phyloP scores from a whole-genome alignment of 106 monocot genomes.

The Dioscorea zingiberensis region DNA sequence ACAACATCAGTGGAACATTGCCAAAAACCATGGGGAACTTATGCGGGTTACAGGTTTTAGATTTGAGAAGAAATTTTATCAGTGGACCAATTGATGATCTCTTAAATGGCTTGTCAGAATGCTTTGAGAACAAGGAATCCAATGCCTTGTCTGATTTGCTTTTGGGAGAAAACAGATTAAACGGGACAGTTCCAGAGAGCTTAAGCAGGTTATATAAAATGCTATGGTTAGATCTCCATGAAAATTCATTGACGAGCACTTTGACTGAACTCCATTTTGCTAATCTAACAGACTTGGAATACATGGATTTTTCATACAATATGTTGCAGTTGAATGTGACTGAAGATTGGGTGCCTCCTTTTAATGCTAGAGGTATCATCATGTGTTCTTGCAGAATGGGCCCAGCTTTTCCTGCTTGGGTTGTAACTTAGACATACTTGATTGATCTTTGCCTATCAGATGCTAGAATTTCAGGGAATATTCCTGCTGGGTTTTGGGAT shows the following conservation, averaged over 20 bases:
- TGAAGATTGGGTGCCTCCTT: conserved; percentile 12
- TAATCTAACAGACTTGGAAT: neutral
- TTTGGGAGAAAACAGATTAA: conserved; percentile 8
- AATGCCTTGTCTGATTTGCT: neutral
- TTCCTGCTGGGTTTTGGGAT: conserved; percentile 24
- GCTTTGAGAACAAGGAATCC: no score
- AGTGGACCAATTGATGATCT: no score
- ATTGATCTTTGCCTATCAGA: neutral
- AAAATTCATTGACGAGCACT: neutral
- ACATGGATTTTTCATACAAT: neutral
- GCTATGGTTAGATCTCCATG: neutral
- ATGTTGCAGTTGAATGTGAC: conserved; percentile 2
- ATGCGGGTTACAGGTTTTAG: neutral
- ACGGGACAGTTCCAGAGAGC: conserved; percentile 7
- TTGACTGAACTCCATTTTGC: conserved; percentile 15
- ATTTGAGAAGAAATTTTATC: neutral
- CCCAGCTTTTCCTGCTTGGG: conserved; percentile 15
- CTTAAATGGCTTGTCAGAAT: no score
- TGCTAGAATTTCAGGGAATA: conserved; percentile 6
- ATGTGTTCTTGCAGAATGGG: neutral
- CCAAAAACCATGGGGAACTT: neutral
- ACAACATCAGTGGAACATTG: neutral
- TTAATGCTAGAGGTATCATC: neutral
- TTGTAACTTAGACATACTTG: neutral
- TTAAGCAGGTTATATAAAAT: conserved; percentile 9